A percentile compares a stretch with the other conserved stretches of the same genome.
Evolutionary conservation across 306 rosid species (phyloP).

Genomic region (Fragaria iinumae): DNA sequence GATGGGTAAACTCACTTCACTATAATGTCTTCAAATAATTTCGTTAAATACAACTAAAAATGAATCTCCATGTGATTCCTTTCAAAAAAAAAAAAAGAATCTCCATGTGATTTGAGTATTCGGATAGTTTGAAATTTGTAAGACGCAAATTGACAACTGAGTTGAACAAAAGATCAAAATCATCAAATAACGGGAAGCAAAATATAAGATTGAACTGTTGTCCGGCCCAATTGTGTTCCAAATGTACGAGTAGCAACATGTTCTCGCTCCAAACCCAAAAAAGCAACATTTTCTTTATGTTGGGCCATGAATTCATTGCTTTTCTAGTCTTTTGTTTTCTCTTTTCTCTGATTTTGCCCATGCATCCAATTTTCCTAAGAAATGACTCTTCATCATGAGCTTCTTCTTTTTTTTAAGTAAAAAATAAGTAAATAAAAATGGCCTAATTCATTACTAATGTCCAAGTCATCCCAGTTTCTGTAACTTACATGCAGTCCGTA

Average conservation of each 20-base stretch:
- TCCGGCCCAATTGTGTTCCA: neutral
- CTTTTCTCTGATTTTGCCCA: neutral
- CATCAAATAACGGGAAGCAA: too few species aligned
- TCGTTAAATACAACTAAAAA: neutral
- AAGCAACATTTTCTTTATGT: neutral
- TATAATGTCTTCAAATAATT: too few species aligned
- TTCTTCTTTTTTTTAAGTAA: neutral
- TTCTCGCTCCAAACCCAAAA: neutral
- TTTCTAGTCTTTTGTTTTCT: too few species aligned
- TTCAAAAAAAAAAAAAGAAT: neutral
- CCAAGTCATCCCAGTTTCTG: too few species aligned
- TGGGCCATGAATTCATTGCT: neutral
- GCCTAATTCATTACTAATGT: too few species aligned
- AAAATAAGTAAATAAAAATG: too few species aligned
- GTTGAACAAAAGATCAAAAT: too few species aligned
- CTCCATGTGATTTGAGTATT: neutral
- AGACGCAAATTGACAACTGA: too few species aligned
- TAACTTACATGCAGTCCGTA: too few species aligned
- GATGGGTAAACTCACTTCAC: too few species aligned
- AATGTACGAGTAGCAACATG: too few species aligned
- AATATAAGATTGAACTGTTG: neutral
- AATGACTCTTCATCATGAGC: neutral
- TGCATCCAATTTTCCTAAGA: neutral
- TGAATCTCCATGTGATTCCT: neutral
- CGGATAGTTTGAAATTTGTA: neutral